These are phyloP conservation scores for Pseudonitzschia delicatissima DNA, from an alignment of 108 stramenopile species.

Conservation along the genomic window DNA sequence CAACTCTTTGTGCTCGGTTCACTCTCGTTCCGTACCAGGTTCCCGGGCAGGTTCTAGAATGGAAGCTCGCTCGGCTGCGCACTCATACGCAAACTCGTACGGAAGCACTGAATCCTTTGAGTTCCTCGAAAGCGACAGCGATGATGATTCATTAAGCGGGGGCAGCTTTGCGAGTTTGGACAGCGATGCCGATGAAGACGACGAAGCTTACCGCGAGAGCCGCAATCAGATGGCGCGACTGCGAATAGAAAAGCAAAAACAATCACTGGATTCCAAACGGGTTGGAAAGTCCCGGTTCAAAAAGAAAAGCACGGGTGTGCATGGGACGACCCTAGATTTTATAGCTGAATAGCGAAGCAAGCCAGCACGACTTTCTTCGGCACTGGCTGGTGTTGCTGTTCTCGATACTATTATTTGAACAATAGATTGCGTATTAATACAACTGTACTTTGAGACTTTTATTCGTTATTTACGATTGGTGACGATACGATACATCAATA, in stretches of 20 bases:
- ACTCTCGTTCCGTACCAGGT: constrained; percentile 3
- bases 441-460: no score
- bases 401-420: no score
- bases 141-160: constrained; percentile 30
- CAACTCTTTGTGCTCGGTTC: constrained; percentile 24
- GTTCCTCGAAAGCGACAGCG: background rate
- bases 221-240: constrained; percentile 31
- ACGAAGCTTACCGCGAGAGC: constrained; percentile 39
- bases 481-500: no score
- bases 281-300: constrained; percentile 21
- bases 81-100: background rate
- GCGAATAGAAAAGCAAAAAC: constrained; percentile 17
- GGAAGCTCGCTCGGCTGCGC: constrained; percentile 2
- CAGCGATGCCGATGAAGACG: constrained; percentile 30
- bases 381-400: background rate
- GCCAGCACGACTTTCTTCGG: background rate
- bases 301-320: constrained; percentile 17
- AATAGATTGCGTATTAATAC: no score
- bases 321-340: constrained; percentile 29
- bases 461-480: no score
- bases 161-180: constrained; percentile 36
- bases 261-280: background rate
- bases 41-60: no score
- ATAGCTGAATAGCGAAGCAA: constrained; percentile 25
- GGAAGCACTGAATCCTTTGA: background rate